phyloP scores from a whole-genome alignment of 2,329 filamentous ascomycete genomes.

The Bipolaris sorokiniana region DNA sequence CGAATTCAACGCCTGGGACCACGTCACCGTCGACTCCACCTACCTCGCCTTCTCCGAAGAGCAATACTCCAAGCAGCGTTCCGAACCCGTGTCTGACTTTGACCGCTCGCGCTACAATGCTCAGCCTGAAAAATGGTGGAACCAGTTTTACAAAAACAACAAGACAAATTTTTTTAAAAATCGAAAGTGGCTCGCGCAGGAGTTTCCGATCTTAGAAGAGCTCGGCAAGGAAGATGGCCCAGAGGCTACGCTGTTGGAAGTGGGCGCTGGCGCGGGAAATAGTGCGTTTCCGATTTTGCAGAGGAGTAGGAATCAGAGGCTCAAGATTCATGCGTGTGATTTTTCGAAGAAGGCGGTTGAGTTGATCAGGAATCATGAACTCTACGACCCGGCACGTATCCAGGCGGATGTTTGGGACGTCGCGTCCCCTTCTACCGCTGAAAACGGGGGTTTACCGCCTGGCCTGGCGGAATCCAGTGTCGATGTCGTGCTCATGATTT shows the following conservation, averaged over 20 bases:
- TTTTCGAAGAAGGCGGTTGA: constrained; percentile 96
- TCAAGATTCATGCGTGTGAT: constrained; percentile 92
- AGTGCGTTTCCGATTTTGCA: constrained; percentile 90
- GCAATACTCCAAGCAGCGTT: constrained; percentile 84
- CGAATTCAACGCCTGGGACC: constrained; percentile 98
- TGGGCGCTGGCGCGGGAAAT: constrained; percentile 94
- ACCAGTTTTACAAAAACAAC: constrained; percentile 98
- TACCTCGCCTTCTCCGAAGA: constrained; percentile 85
- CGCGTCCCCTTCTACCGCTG: constrained; percentile 57
- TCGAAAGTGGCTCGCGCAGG: constrained; percentile 94
- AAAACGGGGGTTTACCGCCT: constrained; percentile 68
- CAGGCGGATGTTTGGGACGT: constrained; percentile 96
- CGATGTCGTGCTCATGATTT: constrained; percentile 92
- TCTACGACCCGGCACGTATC: constrained; percentile 75
- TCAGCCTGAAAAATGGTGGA: constrained; percentile 96
- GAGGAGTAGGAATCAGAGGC: constrained; percentile 78
- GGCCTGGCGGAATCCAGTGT: constrained; percentile 78
- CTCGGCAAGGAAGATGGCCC: constrained; percentile 75
- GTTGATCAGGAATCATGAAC: constrained; percentile 80
- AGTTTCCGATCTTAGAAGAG: constrained; percentile 86
- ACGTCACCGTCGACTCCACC: constrained; percentile 88
- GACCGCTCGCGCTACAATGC: constrained; percentile 90
- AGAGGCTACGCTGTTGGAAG: constrained; percentile 76
- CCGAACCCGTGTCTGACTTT: constrained; percentile 87
- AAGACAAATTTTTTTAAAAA: constrained; percentile 98